Evolutionary conservation across 495 filamentous ascomycete species (phyloP).

Genomic region (Neurospora sp.): DNA sequence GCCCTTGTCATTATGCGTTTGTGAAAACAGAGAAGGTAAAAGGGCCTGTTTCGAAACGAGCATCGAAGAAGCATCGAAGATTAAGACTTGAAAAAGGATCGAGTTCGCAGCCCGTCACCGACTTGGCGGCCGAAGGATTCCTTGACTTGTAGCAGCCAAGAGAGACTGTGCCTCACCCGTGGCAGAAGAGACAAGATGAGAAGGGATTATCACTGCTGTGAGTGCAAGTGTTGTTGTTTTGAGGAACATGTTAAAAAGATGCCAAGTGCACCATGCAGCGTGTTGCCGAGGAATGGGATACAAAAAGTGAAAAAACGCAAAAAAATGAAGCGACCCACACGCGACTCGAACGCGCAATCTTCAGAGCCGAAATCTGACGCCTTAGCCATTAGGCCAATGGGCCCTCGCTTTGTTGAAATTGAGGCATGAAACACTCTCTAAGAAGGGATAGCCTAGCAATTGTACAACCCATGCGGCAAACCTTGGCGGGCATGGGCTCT

Average conservation of each 20-base stretch:
- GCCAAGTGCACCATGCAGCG: neutral
- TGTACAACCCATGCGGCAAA: neutral
- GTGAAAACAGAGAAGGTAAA: neutral
- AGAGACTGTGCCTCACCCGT: neutral
- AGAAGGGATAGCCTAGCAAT: neutral
- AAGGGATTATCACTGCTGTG: neutral
- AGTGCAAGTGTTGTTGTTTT: neutral
- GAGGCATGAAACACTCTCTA: neutral
- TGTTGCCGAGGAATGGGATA: neutral
- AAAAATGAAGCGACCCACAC: conserved; percentile 14
- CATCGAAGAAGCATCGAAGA: neutral
- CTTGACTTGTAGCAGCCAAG: neutral
- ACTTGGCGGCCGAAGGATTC: neutral
- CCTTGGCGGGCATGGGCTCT: neutral
- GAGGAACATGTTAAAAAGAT: neutral
- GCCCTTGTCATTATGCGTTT: neutral
- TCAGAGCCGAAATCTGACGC: conserved; percentile 19
- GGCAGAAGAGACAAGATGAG: neutral
- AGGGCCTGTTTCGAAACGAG: neutral
- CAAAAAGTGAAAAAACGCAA: neutral
- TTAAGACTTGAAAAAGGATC: neutral
- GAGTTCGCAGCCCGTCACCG: neutral
- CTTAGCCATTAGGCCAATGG: conserved; percentile 13
- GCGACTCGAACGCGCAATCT: conserved; percentile 27
- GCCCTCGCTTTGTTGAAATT: conserved; percentile 3